Evolutionary conservation across 2,329 filamentous ascomycete genomes (phyloP).

Genomic region (Lachnellula suecica): DNA sequence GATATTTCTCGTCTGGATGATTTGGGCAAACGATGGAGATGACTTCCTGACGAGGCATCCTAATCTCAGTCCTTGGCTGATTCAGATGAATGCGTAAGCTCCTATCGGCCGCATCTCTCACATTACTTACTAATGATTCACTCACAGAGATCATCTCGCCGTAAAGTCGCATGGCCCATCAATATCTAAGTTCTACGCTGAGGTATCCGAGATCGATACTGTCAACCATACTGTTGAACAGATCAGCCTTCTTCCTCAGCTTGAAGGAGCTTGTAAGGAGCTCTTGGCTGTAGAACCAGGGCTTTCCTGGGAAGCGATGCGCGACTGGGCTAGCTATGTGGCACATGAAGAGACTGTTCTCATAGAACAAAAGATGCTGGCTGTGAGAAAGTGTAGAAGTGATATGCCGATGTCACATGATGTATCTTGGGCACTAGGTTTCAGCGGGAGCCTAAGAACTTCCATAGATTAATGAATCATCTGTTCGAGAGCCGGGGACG

Average conservation of each 20-base stretch:
- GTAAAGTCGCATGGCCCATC: not conserved
- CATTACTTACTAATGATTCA: not conserved
- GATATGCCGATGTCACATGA: not conserved
- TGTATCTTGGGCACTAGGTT: not conserved
- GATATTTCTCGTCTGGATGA: conserved; percentile 19
- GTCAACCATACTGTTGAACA: conserved; percentile 15
- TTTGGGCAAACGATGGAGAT: conserved; percentile 12
- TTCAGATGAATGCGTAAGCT: conserved; percentile 5
- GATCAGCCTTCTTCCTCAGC: conserved; percentile 5
- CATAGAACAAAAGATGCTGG: not conserved
- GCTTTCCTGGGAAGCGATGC: conserved; percentile 2
- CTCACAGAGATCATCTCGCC: not conserved
- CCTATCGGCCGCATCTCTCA: not conserved
- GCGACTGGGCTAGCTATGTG: conserved; percentile 23
- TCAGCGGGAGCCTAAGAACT: not conserved
- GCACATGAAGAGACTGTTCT: conserved; percentile 18
- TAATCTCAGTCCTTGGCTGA: conserved; percentile 12
- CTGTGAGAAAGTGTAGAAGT: not conserved
- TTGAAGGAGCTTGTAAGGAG: not conserved
- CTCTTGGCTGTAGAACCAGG: not conserved
- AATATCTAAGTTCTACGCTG: conserved; percentile 4
- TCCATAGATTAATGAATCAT: no score
- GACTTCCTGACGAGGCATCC: conserved; percentile 7
- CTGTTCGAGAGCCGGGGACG: no score
- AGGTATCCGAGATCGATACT: conserved; percentile 15